Base-by-base conservation (phyloP, 1,284 basidiomycete genomes). In the Cutaneotrichosporon sp. region DNA sequence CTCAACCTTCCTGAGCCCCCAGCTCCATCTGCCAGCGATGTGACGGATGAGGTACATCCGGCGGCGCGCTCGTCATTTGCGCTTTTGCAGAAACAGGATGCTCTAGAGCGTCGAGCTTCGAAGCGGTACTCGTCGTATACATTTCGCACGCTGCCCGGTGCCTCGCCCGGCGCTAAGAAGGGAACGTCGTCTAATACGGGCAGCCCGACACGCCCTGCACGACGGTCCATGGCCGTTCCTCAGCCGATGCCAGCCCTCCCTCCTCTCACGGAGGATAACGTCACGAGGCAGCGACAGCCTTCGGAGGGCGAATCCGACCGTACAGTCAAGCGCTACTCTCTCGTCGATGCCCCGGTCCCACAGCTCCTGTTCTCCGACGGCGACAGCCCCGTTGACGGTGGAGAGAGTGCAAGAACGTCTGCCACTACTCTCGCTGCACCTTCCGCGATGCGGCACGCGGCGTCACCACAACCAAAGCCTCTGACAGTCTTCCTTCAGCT, bases 41-140 rank as follows among this genome's bases (percentile, higher is more conserved):
- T 23, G 35, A 15, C 30, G n/a, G 48, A 51, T 23, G 56, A 45
- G 13, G 40, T 48, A 3, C 47, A 50, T 23, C 41, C 49, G 1
- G 21, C 41, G 3, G 41, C 49, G 4, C 48, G 39, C 8, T 44
- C 49, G n/a, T 30, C 41, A 7, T 33, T 50, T n/a, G 49, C 49
- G 15, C 40, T 87, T 1, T 80, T 98, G 39, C 88, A 93, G 72
- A 84, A 86, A 60, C 84, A 84, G 40, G 92, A 96, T 61, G 83
- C 86, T 1, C 80, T 97, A 17, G 90, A 94, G 67, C 83, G 94
- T 10, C 81, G 94, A 38, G 94, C 94, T 4, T 93, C 90, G 22
- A 97, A 97, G 70, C 86, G 94, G 1, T 98, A 94, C 77, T 97
- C 92, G 51, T 88, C 88, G 1, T 98, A 96, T 71, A 90, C 92